Percentiles rank a stretch among this genome's conserved stretches.
Conservation (phyloP, 1,284 basidiomycete species). For the Stygiomarasmius scandens region DNA sequence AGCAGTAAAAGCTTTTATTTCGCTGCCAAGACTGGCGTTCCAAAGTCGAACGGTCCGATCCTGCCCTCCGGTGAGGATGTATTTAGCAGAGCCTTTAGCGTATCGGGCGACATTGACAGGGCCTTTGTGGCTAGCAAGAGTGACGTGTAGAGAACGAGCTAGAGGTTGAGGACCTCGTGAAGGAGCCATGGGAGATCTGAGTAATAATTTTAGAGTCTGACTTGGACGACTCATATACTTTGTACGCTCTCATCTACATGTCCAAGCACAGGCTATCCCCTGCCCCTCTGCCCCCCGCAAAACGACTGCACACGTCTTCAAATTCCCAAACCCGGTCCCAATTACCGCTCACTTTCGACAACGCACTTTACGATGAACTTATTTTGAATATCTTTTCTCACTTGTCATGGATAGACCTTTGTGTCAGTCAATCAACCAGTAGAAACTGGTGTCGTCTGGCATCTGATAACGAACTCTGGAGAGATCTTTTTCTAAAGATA, state of each 20-base stretch:
- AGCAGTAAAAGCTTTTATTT: conserved; percentile 88
- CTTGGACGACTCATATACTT: background rate
- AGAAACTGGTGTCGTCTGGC: conserved; percentile 61
- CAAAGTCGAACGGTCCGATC: conserved; percentile 90
- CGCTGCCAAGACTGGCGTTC: conserved; percentile 83
- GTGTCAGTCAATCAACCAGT: conserved; percentile 63
- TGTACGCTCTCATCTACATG: conserved; percentile 37
- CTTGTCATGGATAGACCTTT: conserved; percentile 64
- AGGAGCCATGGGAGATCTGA: conserved; percentile 52
- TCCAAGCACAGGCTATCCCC: conserved; percentile 58
- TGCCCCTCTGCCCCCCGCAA: conserved; percentile 53
- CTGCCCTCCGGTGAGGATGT: conserved; percentile 88
- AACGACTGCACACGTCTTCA: conserved; percentile 50
- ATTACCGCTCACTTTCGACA: conserved; percentile 48
- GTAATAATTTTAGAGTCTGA: background rate
- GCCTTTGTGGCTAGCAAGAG: conserved; percentile 71
- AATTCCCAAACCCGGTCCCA: conserved; percentile 14
- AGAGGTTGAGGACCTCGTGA: conserved; percentile 63
- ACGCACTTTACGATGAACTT: conserved; percentile 72
- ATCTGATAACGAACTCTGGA: conserved; percentile 59
- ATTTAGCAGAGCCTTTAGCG: conserved; percentile 84
- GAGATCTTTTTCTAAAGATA: conserved; percentile 55
- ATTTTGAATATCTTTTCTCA: conserved; percentile 73
- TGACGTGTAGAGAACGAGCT: conserved; percentile 62
- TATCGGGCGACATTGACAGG: conserved; percentile 85